These are phyloP conservation scores for Stenogyne calaminthoides DNA, from an alignment of 305 asterid genomes.

Conservation along the genomic window DNA sequence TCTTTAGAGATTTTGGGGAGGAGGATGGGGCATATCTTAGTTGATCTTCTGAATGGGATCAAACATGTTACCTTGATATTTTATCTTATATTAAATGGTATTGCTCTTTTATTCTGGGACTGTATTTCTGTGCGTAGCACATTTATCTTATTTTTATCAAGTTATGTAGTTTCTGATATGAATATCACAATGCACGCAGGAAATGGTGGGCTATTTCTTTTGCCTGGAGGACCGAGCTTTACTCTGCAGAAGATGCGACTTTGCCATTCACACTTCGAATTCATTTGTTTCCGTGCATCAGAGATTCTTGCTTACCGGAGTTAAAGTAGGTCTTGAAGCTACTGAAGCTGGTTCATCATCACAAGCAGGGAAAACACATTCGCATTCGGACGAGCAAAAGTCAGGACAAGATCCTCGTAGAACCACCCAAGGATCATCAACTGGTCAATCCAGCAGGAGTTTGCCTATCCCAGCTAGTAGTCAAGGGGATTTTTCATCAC, in stretches of 20 bases:
- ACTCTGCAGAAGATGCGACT: conserved; percentile 88
- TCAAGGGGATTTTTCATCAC: conserved; percentile 38
- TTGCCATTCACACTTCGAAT: conserved; percentile 71
- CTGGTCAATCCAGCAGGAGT: conserved; percentile 38
- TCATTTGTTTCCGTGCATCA: conserved; percentile 68
- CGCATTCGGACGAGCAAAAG: conserved; percentile 41
- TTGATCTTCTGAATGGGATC: neutral
- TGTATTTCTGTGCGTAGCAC: neutral
- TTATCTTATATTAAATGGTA: neutral
- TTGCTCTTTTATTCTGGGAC: neutral
- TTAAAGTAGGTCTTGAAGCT: conserved; percentile 79
- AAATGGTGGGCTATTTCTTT: conserved; percentile 83
- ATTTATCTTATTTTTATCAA: neutral
- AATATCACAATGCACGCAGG: conserved; percentile 47
- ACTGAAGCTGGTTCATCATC: conserved; percentile 51
- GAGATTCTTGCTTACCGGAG: conserved; percentile 91
- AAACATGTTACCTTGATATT: neutral
- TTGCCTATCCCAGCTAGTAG: conserved; percentile 41
- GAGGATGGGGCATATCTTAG: neutral
- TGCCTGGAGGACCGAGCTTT: conserved; percentile 95
- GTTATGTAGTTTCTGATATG: neutral
- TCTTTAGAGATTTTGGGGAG: neutral
- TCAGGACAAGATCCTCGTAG: conserved; percentile 33
- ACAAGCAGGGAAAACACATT: conserved; percentile 39
- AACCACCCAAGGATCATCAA: conserved; percentile 27